Evolutionary conservation across 2,329 filamentous ascomycete genomes (phyloP).

Genomic region (Cladophialophora psammophila): DNA sequence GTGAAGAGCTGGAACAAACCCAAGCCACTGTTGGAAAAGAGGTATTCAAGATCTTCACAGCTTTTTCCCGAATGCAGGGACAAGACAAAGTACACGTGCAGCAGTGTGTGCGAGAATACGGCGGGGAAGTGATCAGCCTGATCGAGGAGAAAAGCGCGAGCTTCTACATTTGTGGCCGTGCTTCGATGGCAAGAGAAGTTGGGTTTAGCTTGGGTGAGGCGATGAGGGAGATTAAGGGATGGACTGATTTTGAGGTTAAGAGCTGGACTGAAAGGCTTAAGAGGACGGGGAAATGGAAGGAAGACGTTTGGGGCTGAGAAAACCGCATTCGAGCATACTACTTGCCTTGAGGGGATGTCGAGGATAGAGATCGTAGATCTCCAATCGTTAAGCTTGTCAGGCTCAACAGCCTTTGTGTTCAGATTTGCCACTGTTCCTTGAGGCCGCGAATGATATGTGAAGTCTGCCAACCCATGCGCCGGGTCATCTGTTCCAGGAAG

Average conservation of each 20-base stretch:
- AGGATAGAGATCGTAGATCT: background rate
- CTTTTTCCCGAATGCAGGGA: slow-evolving; percentile 23
- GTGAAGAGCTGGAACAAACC: slow-evolving; percentile 29
- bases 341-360: background rate
- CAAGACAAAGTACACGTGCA: slow-evolving; percentile 29
- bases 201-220: slow-evolving; percentile 49
- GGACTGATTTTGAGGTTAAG: slow-evolving; percentile 52
- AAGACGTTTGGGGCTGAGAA: slow-evolving; percentile 60
- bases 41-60: slow-evolving; percentile 20
- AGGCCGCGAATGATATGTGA: slow-evolving; percentile 26
- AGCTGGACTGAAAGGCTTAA: slow-evolving; percentile 58
- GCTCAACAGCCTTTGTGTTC: background rate
- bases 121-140: slow-evolving; percentile 5
- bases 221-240: slow-evolving; percentile 43
- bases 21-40: slow-evolving; percentile 22
- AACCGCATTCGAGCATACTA: background rate
- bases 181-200: slow-evolving; percentile 42
- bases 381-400: background rate
- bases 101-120: slow-evolving; percentile 13
- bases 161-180: slow-evolving; percentile 31
- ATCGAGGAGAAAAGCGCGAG: slow-evolving; percentile 24
- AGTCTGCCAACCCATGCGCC: slow-evolving; percentile 31
- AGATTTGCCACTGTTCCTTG: slow-evolving; percentile 24
- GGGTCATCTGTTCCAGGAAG: slow-evolving; percentile 25
- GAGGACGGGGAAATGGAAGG: slow-evolving; percentile 60